Evolutionary conservation across 352 stramenopile genomes (phyloP).

Genomic region (Globisporangium alternatum): DNA sequence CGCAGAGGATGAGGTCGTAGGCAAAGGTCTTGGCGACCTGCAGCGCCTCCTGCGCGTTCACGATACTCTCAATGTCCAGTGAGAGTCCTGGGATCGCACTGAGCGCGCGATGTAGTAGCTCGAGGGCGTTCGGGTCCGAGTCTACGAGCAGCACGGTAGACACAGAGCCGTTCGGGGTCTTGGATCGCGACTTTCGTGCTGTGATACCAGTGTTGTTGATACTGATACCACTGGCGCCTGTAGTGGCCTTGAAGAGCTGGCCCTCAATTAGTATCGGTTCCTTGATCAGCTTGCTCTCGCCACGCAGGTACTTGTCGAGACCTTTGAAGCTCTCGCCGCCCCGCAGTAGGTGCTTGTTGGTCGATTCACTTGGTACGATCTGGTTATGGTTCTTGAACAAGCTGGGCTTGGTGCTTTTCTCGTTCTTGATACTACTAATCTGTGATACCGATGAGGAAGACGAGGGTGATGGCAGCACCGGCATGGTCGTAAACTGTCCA

Average conservation of each 20-base stretch:
- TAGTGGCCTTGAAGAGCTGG: constrained; percentile 32
- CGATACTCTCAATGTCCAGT: constrained; percentile 62
- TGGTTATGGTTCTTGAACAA: neutral
- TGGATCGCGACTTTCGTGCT: neutral
- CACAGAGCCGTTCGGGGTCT: constrained; percentile 4
- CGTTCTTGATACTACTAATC: neutral
- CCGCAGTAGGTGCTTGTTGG: constrained; percentile 24
- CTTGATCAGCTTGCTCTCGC: constrained; percentile 50
- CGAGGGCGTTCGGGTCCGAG: constrained; percentile 28
- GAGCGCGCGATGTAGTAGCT: constrained; percentile 37
- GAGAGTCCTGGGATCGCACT: constrained; percentile 16
- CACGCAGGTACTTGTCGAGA: constrained; percentile 65
- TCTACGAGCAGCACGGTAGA: constrained; percentile 34
- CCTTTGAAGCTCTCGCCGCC: constrained; percentile 28
- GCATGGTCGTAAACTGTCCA: constrained; percentile 9
- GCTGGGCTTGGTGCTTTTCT: neutral
- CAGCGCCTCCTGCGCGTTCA: constrained; percentile 47
- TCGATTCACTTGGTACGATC: constrained; percentile 2
- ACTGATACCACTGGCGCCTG: neutral
- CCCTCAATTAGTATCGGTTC: constrained; percentile 28
- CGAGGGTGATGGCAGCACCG: neutral
- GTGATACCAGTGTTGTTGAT: neutral
- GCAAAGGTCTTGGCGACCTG: constrained; percentile 39
- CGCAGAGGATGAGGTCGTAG: constrained; percentile 86
- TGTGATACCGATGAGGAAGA: neutral